Evolutionary conservation across 768 basidiomycete genomes (phyloP), one percentile per base, ranked within the genome.

Genomic region (Kwoniella botswanensis): DNA sequence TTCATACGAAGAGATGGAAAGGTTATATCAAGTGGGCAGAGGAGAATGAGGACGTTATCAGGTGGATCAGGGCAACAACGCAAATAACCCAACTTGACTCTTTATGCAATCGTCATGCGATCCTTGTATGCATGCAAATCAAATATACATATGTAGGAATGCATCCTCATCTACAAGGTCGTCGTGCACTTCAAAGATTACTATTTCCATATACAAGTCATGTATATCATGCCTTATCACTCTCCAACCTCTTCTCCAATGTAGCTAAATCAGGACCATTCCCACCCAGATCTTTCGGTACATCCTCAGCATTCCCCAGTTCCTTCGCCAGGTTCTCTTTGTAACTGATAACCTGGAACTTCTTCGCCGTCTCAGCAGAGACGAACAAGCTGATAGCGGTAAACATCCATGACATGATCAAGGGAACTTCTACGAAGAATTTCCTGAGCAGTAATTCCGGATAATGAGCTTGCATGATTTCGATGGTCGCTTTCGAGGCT

Each of bases 361-460:
- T 74, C 63, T 61, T 71, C n/a, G 63, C 42, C 44, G 74, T 74
- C 43, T 74, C 74, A n/a, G 55, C 64, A 17, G 58, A 65, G 26
- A 74, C 42, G 53, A 74, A 29, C 42, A 74, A 42, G 11, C 56
- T 59, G 12, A 67, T 60, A 7, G 65, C 69, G 11, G 29, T 44
- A 54, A 71, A 71, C 58, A 74, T 50, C 69, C 70, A 71, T 1
- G 64, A 61, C 65, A 70, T 57, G 66, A 58, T 43, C n/a, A 52
- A 53, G 0, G 67, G 71, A 0, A 68, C 66, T 24, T 65, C 44
- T 22, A 71, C 63, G 54, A 72, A 68, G 63, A 72, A 71, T 58
- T 73, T 73, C 18, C 69, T 41, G 1, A 62, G 56, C 18, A 75
- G 69, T 57, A 67, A 29, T 59, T 75, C 74, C 24, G 74, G 74